Evolutionary conservation across 768 basidiomycete genomes (phyloP).

Genomic region (Auriscalpium orientale): DNA sequence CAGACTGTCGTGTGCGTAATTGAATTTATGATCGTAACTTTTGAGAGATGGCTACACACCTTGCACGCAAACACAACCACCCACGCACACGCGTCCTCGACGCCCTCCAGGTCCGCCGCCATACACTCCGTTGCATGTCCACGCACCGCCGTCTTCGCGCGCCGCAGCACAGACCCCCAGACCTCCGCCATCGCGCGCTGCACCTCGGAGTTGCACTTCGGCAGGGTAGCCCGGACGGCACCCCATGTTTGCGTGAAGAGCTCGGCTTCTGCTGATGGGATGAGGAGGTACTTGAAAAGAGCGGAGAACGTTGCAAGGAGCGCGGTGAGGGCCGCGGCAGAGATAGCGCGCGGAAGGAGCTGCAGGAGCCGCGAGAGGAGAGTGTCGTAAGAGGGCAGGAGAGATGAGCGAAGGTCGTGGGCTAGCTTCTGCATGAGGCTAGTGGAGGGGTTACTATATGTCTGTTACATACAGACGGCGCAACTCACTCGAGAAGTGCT

Average conservation of each 20-base stretch:
- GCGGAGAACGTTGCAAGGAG: constrained; percentile 62
- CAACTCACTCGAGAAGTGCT: constrained; percentile 67
- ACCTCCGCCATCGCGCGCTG: constrained; percentile 79
- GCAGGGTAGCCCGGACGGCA: constrained; percentile 40
- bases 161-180: constrained; percentile 73
- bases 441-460: background rate
- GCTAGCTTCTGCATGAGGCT: constrained; percentile 74
- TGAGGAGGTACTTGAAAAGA: constrained; percentile 66
- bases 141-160: constrained; percentile 55
- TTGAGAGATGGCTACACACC: constrained; percentile 30
- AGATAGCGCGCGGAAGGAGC: constrained; percentile 51
- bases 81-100: constrained; percentile 68
- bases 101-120: constrained; percentile 37
- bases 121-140: constrained; percentile 51
- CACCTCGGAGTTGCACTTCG: constrained; percentile 60
- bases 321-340: constrained; percentile 50
- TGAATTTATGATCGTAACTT: background rate
- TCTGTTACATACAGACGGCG: too few species aligned
- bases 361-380: constrained; percentile 49
- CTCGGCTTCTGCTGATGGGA: constrained; percentile 49
- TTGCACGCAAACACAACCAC: constrained; percentile 73
- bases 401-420: constrained; percentile 74
- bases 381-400: constrained; percentile 53
- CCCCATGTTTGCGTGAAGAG: constrained; percentile 57
- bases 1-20: constrained; percentile 42